phyloP scores from a whole-genome alignment of 768 basidiomycete genomes.

The Terana coerulea region DNA sequence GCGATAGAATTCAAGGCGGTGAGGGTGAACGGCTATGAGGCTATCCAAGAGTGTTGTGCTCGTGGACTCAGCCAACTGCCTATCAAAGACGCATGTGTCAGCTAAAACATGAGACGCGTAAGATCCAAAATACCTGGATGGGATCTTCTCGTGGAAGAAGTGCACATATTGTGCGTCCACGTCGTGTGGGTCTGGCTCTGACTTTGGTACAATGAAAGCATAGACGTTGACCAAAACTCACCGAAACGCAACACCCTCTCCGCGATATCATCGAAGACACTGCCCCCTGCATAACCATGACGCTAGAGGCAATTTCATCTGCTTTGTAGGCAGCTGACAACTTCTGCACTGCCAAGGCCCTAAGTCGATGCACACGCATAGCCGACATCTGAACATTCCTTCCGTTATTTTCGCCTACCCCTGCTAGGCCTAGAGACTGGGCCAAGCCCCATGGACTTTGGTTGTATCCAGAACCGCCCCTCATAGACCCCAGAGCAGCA shows the following conservation, averaged over 20 bases:
- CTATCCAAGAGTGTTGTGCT: constrained; percentile 75
- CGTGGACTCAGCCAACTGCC: constrained; percentile 84
- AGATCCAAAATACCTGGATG: constrained; percentile 58
- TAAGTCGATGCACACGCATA: constrained; percentile 74
- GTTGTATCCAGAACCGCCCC: constrained; percentile 37
- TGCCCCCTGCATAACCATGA: constrained; percentile 97
- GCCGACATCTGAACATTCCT: constrained; percentile 82
- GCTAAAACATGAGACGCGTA: constrained; percentile 12
- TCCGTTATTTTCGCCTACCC: constrained; percentile 55
- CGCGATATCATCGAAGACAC: constrained; percentile 89
- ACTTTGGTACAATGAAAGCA: constrained; percentile 6
- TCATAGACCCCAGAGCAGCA: constrained; percentile 66
- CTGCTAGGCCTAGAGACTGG: constrained; percentile 61
- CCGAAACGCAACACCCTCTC: constrained; percentile 76
- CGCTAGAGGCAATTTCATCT: constrained; percentile 89
- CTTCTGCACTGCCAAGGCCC: constrained; percentile 83
- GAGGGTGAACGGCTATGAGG: constrained; percentile 68
- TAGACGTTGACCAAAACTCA: constrained; percentile 26
- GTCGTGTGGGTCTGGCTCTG: constrained; percentile 62
- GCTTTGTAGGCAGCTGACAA: constrained; percentile 80
- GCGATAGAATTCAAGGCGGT: constrained; percentile 79
- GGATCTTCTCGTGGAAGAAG: constrained; percentile 95
- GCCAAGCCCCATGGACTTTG: constrained; percentile 58
- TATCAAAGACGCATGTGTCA: constrained; percentile 28
- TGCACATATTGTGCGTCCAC: constrained; percentile 83